phyloP scores from a whole-genome alignment of 176 grass and related monocot genomes.

The Carex parvula region DNA sequence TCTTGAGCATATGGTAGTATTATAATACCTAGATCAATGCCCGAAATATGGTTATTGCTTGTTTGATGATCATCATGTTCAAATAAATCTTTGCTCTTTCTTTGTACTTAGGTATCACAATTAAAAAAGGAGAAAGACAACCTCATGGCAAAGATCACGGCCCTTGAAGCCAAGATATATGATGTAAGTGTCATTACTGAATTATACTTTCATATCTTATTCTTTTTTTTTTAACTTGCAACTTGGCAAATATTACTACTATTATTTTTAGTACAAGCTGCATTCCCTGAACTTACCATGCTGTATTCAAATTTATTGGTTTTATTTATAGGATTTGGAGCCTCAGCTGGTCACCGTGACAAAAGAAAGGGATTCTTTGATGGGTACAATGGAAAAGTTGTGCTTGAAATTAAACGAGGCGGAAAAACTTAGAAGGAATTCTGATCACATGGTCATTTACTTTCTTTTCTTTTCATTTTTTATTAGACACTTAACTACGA shows the following conservation, averaged over 20 bases:
- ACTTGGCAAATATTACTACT: not conserved
- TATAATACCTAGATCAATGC: conserved; percentile 8
- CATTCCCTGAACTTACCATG: not conserved
- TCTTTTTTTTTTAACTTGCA: not conserved
- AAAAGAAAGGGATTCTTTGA: conserved; percentile 54
- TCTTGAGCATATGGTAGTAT: not conserved
- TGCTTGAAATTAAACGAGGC: conserved; percentile 33
- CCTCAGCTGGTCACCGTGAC: conserved; percentile 41
- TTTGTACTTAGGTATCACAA: not conserved
- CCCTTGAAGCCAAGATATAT: not conserved
- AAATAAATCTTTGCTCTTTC: not conserved
- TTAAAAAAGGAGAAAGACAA: not conserved
- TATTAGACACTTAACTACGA: not conserved
- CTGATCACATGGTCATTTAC: conserved; percentile 43
- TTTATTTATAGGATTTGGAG: conserved; percentile 47
- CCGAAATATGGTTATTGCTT: not conserved
- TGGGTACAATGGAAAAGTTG: conserved; percentile 42
- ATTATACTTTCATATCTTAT: not conserved
- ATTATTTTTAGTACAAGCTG: not conserved
- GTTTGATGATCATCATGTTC: not conserved
- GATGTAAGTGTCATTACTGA: not conserved
- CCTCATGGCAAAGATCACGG: not conserved
- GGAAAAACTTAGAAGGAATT: conserved; percentile 49
- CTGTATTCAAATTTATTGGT: not conserved
- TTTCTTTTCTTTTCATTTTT: not conserved